Conservation (phyloP, 2,329 filamentous ascomycete genomes). For the Gyromitra esculenta region DNA sequence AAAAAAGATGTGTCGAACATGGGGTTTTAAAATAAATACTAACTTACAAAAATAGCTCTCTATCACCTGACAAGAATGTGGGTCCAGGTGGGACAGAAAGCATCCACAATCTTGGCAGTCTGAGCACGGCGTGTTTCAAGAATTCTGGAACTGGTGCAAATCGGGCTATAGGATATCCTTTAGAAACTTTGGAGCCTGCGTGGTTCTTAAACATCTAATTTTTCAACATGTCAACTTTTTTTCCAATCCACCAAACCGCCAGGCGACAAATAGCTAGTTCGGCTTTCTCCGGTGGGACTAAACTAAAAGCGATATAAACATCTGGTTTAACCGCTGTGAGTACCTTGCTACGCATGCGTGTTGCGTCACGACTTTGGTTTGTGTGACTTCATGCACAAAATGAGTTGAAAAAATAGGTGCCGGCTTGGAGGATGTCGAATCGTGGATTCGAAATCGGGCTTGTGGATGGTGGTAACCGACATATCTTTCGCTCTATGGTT, state of each 20-base stretch:
- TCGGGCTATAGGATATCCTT: constrained; percentile 25
- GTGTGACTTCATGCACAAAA: constrained; percentile 43
- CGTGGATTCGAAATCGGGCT: constrained; percentile 10
- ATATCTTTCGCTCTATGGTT: constrained; percentile 11
- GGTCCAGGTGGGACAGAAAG: constrained; percentile 37
- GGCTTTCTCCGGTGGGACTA: constrained; percentile 24
- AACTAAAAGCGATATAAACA: constrained; percentile 26
- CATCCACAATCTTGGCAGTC: constrained; percentile 27
- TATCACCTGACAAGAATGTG: constrained; percentile 35
- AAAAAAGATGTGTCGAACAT: constrained; percentile 33
- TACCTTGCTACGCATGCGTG: constrained; percentile 35
- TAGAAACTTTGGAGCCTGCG: constrained; percentile 10
- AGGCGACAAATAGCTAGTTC: constrained; percentile 11
- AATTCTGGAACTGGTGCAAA: constrained; percentile 27
- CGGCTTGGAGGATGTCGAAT: constrained; percentile 10
- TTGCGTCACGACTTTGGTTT: constrained; percentile 45
- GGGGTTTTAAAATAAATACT: constrained; percentile 43
- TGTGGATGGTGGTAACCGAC: constrained; percentile 36
- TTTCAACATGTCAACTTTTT: constrained; percentile 24
- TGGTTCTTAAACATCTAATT: constrained; percentile 21
- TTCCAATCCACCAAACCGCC: neutral
- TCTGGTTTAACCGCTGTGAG: constrained; percentile 25
- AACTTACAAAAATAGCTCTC: constrained; percentile 47
- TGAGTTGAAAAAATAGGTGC: constrained; percentile 30
- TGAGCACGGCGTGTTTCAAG: constrained; percentile 19